These are phyloP conservation scores for Cardamine occulta DNA, from an alignment of 345 rosid genomes.

Conservation along the genomic window DNA sequence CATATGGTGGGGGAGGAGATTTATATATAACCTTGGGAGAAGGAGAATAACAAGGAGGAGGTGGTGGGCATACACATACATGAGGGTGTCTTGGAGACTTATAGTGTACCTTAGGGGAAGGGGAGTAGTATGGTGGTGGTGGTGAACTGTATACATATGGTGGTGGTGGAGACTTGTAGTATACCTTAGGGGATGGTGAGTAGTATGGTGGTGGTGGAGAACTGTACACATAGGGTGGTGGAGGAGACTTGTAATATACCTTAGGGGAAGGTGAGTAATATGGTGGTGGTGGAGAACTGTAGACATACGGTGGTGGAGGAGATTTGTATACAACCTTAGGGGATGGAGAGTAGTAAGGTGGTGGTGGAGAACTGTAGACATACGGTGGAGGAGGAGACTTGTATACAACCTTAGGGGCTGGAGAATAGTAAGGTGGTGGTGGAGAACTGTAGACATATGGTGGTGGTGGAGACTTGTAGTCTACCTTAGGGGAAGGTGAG, in stretches of 20 bases:
- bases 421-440: constrained; percentile 13
- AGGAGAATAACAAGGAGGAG: constrained; percentile 4
- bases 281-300: constrained; percentile 2
- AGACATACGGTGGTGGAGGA: neutral
- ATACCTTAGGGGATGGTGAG: neutral
- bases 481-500: neutral
- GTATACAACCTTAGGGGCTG: neutral
- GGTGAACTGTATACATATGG: neutral
- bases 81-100: constrained; percentile 1
- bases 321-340: neutral
- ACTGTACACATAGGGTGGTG: neutral
- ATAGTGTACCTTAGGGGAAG: neutral
- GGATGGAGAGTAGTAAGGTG: neutral
- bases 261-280: constrained; percentile 1
- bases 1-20: constrained; percentile 12
- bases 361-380: neutral
- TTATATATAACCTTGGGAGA: constrained; percentile 2
- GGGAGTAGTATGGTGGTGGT: constrained; percentile 9
- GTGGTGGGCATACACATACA: neutral
- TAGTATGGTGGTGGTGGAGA: constrained; percentile 19
- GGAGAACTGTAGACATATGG: neutral
- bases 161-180: constrained; percentile 6
- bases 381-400: neutral
- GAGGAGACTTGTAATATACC: neutral
- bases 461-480: neutral